Evolutionary conservation across 2,329 filamentous ascomycete genomes (phyloP).

Genomic region (Botrytis medusae): DNA sequence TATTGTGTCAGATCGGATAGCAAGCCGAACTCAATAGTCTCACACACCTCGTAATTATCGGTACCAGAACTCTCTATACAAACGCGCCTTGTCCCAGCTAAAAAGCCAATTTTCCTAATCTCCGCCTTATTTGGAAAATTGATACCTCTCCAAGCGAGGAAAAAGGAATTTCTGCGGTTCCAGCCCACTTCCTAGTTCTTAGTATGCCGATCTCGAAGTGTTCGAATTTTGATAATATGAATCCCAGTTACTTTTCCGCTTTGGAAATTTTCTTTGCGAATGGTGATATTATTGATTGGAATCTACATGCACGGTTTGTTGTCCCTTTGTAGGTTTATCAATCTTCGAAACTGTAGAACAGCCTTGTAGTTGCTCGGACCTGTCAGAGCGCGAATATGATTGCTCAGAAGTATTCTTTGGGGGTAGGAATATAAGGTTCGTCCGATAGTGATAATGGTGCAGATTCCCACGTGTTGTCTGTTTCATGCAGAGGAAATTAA

Average conservation of each 20-base stretch:
- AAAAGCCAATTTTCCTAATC: constrained; percentile 20
- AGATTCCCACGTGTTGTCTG: constrained; percentile 3
- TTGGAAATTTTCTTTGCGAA: background rate
- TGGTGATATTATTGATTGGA: background rate
- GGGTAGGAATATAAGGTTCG: constrained; percentile 1
- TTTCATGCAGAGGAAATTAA: constrained; percentile 5
- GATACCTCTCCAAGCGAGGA: constrained; percentile 13
- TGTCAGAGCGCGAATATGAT: constrained; percentile 1
- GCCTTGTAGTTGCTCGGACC: background rate
- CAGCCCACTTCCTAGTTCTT: constrained; percentile 18
- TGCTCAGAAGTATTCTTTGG: no score
- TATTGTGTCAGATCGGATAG: constrained; percentile 10
- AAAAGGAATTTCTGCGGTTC: constrained; percentile 14
- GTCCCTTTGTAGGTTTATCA: background rate
- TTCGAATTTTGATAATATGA: constrained; percentile 1
- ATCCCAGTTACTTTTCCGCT: constrained; percentile 1
- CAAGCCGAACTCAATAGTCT: constrained; percentile 9
- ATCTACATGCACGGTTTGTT: background rate
- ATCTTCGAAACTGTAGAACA: background rate
- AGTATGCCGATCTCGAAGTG: constrained; percentile 16
- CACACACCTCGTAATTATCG: background rate
- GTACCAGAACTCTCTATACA: background rate
- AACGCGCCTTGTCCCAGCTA: constrained; percentile 17
- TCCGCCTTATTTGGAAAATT: constrained; percentile 16
- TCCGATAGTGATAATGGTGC: constrained; percentile 8